Conservation (phyloP, 768 basidiomycete genomes). For the Tricholomella constricta region DNA sequence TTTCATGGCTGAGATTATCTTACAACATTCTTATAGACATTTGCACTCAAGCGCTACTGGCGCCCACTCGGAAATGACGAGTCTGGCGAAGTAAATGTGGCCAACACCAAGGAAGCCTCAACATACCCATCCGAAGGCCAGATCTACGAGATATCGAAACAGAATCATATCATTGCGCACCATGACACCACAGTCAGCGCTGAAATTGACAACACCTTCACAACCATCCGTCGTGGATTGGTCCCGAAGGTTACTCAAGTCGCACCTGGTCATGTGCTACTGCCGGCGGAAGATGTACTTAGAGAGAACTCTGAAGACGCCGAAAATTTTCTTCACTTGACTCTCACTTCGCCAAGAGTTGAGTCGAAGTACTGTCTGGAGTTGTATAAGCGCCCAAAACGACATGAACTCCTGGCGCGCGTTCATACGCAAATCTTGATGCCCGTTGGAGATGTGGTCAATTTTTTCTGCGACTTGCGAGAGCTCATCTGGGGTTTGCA, state of each 20-base stretch:
- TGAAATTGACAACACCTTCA: background rate
- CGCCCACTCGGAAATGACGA: background rate
- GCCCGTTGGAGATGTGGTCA: background rate
- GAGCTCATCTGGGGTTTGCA: background rate
- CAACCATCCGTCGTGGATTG: background rate
- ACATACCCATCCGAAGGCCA: background rate
- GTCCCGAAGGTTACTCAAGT: too few species aligned
- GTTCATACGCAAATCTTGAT: slow-evolving; percentile 1
- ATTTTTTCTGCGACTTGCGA: background rate
- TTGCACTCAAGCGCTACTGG: slow-evolving; percentile 7
- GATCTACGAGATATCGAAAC: background rate
- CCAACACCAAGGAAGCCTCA: background rate
- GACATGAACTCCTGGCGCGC: background rate
- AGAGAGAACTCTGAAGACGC: too few species aligned
- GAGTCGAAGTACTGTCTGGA: too few species aligned
- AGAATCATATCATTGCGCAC: background rate
- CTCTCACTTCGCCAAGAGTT: too few species aligned
- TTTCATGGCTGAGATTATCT: too few species aligned
- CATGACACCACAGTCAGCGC: background rate
- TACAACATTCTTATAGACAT: too few species aligned
- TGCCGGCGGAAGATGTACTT: too few species aligned
- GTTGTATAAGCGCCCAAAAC: background rate
- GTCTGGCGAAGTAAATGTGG: background rate
- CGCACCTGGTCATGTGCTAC: too few species aligned
- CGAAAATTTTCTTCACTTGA: too few species aligned